Percentiles rank a stretch among this genome's conserved stretches.
phyloP scores from a whole-genome alignment of 75 land plant species.

The Chamaecyparis obtusa region DNA sequence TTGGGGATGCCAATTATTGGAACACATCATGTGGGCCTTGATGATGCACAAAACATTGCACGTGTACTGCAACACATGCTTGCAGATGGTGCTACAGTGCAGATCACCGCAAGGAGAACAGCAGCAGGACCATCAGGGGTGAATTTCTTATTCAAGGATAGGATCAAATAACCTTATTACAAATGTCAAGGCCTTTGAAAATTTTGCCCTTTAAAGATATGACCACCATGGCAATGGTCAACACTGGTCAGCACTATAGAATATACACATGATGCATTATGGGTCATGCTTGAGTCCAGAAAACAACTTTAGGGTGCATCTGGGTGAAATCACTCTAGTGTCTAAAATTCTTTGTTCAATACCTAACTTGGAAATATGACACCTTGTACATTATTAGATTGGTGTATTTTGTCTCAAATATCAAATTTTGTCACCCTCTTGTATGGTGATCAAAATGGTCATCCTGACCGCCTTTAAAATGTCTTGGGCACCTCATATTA shows the following conservation, averaged over 20 bases:
- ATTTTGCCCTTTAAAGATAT: neutral
- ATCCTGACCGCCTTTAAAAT: neutral
- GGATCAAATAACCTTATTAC: slow-evolving; percentile 23
- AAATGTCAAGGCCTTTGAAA: neutral
- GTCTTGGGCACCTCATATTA: neutral
- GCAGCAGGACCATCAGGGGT: slow-evolving; percentile 39
- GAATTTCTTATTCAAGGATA: slow-evolving; percentile 52
- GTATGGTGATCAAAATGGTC: slow-evolving; percentile 1
- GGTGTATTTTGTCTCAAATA: neutral
- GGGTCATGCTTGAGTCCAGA: neutral
- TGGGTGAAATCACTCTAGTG: neutral
- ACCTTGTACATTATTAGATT: neutral
- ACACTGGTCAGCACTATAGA: neutral
- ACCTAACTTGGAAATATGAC: neutral
- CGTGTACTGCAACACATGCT: slow-evolving; percentile 81
- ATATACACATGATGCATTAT: neutral
- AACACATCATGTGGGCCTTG: slow-evolving; percentile 93
- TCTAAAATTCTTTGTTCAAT: neutral
- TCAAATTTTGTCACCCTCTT: neutral
- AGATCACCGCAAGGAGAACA: slow-evolving; percentile 81
- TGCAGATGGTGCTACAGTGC: slow-evolving; percentile 71
- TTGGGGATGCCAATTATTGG: slow-evolving; percentile 60
- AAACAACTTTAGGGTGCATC: neutral
- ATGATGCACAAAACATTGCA: slow-evolving; percentile 89
- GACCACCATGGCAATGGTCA: neutral